Percentiles rank a stretch among this genome's conserved stretches.
Conservation (phyloP, 306 rosid species). For the Rosa rugosa region DNA sequence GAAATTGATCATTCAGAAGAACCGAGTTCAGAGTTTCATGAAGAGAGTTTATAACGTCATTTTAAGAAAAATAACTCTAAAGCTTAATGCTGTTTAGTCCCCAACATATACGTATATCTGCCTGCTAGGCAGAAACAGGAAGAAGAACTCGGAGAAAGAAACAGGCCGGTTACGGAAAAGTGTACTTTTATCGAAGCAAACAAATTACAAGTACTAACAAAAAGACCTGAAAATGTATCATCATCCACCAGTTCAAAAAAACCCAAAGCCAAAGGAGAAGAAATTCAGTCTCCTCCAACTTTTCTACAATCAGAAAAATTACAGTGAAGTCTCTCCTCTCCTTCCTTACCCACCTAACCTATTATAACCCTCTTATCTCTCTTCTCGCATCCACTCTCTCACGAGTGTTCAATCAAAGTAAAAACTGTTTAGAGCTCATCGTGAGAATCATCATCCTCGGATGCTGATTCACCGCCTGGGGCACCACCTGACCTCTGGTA, state of each 20-base stretch:
- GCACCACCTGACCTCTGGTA: conserved; percentile 93
- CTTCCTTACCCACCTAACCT: conserved; percentile 20
- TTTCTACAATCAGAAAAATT: conserved; percentile 41
- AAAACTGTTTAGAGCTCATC: conserved; percentile 67
- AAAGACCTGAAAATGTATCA: conserved; percentile 24
- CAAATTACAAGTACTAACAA: conserved; percentile 34
- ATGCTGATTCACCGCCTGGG: conserved; percentile 53
- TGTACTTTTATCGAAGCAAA: conserved; percentile 21
- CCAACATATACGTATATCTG: no score
- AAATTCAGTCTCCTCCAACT: conserved; percentile 26
- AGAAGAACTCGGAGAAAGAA: background rate
- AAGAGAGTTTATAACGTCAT: no score
- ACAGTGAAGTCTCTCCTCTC: conserved; percentile 33
- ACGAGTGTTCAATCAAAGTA: conserved; percentile 17
- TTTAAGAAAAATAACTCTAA: no score
- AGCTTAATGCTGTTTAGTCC: no score
- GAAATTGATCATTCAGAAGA: no score
- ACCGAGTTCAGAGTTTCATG: no score
- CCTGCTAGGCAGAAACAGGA: background rate
- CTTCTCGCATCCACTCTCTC: conserved; percentile 17
- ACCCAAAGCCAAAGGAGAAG: conserved; percentile 30
- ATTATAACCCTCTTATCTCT: conserved; percentile 33
- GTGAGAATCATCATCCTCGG: conserved; percentile 70
- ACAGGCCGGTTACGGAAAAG: background rate
- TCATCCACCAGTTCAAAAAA: conserved; percentile 35